Evolutionary conservation across 179 eudicot species (phyloP).

Genomic region (Corrigiola litoralis): DNA sequence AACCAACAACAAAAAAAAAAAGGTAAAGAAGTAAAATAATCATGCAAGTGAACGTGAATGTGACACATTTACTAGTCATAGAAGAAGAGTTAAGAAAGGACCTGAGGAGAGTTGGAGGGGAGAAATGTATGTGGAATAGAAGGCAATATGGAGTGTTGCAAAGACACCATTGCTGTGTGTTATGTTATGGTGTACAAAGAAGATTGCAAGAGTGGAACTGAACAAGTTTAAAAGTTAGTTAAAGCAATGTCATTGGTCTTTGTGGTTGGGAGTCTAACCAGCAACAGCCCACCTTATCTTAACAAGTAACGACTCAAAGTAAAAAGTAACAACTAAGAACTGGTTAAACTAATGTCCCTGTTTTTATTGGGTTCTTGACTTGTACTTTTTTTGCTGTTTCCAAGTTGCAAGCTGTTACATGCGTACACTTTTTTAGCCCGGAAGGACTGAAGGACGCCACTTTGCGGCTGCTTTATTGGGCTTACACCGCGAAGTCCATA

Average conservation of each 20-base stretch:
- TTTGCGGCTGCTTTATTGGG: slow-evolving; percentile 25
- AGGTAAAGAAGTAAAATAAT: neutral
- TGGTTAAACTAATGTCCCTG: no score
- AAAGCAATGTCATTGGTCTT: slow-evolving; percentile 9
- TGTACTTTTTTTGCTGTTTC: neutral
- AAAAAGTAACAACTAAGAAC: no score
- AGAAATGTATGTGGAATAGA: slow-evolving; percentile 24
- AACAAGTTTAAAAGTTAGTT: neutral
- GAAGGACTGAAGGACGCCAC: slow-evolving; percentile 8
- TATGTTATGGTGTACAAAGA: neutral
- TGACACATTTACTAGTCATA: neutral
- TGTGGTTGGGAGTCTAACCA: slow-evolving; percentile 9
- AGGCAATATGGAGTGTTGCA: slow-evolving; percentile 27
- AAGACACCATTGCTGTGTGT: slow-evolving; percentile 26
- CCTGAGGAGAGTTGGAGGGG: slow-evolving; percentile 24
- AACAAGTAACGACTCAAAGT: no score
- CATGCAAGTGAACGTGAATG: neutral
- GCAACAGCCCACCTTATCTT: slow-evolving; percentile 8
- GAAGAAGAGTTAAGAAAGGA: neutral
- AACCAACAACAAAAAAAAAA: neutral
- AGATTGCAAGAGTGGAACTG: neutral
- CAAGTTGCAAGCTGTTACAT: slow-evolving; percentile 8
- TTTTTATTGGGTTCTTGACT: no score
- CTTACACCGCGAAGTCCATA: neutral
- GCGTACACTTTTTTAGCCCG: neutral